Conservation (phyloP, 164 flowering plant genomes). For the Nymphaea colorata region DNA sequence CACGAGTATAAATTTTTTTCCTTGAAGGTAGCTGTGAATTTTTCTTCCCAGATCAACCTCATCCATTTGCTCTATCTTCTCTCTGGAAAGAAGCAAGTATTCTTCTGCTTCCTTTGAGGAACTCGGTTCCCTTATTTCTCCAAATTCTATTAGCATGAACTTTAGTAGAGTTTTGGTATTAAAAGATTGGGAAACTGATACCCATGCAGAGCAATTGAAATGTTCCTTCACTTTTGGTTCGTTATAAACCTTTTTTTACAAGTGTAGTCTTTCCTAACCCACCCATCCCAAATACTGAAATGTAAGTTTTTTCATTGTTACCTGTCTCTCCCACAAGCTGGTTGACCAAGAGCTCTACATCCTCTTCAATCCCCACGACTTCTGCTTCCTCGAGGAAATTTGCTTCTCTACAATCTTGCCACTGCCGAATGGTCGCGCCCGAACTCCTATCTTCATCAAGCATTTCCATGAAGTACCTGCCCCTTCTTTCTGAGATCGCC, state of each 20-base stretch:
- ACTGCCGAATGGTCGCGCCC: background rate
- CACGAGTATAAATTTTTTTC: conserved; percentile 15
- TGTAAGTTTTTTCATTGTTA: background rate
- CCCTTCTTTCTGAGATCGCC: background rate
- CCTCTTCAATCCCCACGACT: background rate
- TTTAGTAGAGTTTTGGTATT: no score
- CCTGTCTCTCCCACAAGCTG: background rate
- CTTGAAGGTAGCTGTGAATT: background rate
- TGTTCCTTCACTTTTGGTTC: background rate
- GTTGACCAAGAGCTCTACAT: background rate
- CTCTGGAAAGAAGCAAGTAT: no score
- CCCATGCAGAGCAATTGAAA: background rate
- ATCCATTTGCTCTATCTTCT: background rate
- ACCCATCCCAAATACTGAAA: background rate
- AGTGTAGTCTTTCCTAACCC: background rate
- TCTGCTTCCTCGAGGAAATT: background rate
- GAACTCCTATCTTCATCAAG: background rate
- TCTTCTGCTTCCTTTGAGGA: no score
- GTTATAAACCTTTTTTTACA: background rate
- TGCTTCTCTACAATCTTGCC: background rate
- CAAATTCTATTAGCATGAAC: no score
- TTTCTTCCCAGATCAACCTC: background rate
- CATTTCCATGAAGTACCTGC: background rate
- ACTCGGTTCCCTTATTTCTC: no score
- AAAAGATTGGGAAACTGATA: background rate